A percentile compares a stretch with the other conserved stretches of the same genome.
Evolutionary conservation across 2,329 filamentous ascomycete species (phyloP).

Genomic region (Acarospora socialis): DNA sequence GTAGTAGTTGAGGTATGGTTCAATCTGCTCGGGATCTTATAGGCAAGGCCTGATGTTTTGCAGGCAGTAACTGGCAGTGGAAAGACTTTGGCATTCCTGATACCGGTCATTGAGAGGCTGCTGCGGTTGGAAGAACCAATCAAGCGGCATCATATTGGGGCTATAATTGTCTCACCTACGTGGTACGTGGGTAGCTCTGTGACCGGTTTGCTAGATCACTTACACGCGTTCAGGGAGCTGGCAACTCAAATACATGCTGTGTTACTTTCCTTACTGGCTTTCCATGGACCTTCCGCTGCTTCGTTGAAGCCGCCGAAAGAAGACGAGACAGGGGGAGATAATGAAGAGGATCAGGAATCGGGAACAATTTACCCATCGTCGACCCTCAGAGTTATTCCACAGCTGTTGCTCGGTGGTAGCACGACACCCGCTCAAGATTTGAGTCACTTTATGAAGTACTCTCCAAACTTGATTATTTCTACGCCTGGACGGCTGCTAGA

Average conservation of each 20-base stretch:
- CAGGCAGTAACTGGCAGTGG: conserved; percentile 79
- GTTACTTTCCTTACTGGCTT: conserved; percentile 59
- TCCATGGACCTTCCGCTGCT: conserved; percentile 62
- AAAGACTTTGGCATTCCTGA: conserved; percentile 75
- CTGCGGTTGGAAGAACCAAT: conserved; percentile 66
- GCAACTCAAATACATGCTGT: conserved; percentile 83
- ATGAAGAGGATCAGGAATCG: conserved; percentile 18
- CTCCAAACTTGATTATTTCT: conserved; percentile 77
- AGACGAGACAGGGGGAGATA: conserved; percentile 23
- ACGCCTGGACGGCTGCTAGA: conserved; percentile 85
- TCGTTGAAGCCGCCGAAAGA: conserved; percentile 30
- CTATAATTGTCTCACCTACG: conserved; percentile 84
- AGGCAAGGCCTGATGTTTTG: conserved; percentile 3
- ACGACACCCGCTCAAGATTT: conserved; percentile 75
- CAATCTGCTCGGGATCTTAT: neutral
- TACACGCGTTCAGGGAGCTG: conserved; percentile 49
- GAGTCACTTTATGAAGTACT: conserved; percentile 66
- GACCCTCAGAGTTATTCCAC: conserved; percentile 56
- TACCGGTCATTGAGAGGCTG: conserved; percentile 71
- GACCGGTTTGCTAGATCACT: neutral
- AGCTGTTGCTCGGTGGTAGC: conserved; percentile 73
- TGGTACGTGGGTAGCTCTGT: conserved; percentile 24
- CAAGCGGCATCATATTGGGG: conserved; percentile 79
- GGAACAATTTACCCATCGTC: conserved; percentile 29
- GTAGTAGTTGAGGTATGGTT: conserved; percentile 63